phyloP scores from a whole-genome alignment of 257 asterid genomes.

The Ocimum tenuiflorum region DNA sequence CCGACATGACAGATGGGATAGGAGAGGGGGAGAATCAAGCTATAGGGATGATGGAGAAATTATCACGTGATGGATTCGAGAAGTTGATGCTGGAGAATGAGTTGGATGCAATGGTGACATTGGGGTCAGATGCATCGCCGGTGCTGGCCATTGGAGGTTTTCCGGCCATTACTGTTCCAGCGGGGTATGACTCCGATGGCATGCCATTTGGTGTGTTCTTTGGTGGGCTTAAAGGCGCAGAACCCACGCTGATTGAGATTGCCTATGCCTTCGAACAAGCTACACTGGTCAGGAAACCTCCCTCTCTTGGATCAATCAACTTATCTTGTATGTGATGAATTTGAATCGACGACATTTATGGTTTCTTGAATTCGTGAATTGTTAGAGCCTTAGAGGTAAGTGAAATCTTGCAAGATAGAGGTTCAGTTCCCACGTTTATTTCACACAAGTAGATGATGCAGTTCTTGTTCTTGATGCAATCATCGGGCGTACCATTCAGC shows the following conservation, averaged over 20 bases:
- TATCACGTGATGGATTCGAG: slow-evolving; percentile 45
- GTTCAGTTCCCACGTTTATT: background rate
- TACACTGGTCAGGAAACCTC: slow-evolving; percentile 47
- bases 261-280: slow-evolving; percentile 66
- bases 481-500: too few relatives aligned
- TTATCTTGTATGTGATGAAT: background rate
- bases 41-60: slow-evolving; percentile 34
- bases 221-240: slow-evolving; percentile 59
- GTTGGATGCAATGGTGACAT: slow-evolving; percentile 47
- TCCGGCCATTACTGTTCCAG: slow-evolving; percentile 60
- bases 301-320: slow-evolving; percentile 24
- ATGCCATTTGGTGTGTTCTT: slow-evolving; percentile 58
- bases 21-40: slow-evolving; percentile 39
- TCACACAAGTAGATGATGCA: background rate
- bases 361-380: background rate
- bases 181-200: slow-evolving; percentile 49
- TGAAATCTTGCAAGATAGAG: background rate
- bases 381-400: background rate
- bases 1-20: slow-evolving; percentile 45
- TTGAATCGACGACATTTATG: background rate
- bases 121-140: slow-evolving; percentile 33
- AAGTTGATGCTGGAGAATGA: slow-evolving; percentile 44
- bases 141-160: slow-evolving; percentile 61
- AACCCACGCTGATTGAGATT: slow-evolving; percentile 49
- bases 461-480: too few relatives aligned